Evolutionary conservation across 106 monocot species (phyloP).

Genomic region (Acorus calamus): DNA sequence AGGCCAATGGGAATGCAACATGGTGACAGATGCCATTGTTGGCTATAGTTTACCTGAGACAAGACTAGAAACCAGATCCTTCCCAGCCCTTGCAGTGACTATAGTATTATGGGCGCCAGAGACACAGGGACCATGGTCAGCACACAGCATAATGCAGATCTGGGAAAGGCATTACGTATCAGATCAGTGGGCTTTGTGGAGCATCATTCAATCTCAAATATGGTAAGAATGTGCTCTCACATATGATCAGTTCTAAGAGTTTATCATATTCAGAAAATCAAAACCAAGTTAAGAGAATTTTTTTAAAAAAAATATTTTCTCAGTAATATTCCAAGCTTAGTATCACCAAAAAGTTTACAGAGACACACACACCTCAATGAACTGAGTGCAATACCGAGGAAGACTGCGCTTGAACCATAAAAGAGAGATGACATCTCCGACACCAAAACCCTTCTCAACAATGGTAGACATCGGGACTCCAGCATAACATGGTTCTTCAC

Average conservation of each 20-base stretch:
- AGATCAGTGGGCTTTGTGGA: not conserved
- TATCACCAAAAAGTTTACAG: too few species aligned
- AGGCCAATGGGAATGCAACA: not conserved
- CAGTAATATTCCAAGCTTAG: not conserved
- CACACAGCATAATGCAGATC: slow-evolving; percentile 97
- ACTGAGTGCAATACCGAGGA: slow-evolving; percentile 96
- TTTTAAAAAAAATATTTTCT: not conserved
- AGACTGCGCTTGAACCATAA: slow-evolving; percentile 98
- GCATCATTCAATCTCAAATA: too few species aligned
- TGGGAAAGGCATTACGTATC: slow-evolving; percentile 11
- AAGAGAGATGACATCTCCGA: slow-evolving; percentile 94
- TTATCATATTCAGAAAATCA: too few species aligned
- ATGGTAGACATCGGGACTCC: slow-evolving; percentile 95
- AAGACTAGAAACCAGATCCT: slow-evolving; percentile 91
- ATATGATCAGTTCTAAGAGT: too few species aligned
- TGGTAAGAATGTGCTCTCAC: too few species aligned
- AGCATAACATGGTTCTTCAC: slow-evolving; percentile 97
- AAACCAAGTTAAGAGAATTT: not conserved
- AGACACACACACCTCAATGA: slow-evolving; percentile 67
- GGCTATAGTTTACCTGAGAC: slow-evolving; percentile 58
- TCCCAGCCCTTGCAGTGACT: slow-evolving; percentile 94
- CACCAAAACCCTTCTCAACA: slow-evolving; percentile 71
- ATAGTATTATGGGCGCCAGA: slow-evolving; percentile 97
- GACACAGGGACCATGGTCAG: slow-evolving; percentile 98
- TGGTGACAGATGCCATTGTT: not conserved